These are phyloP conservation scores for Amanita subjunquillea DNA, from an alignment of 768 basidiomycete genomes.

Conservation along the genomic window DNA sequence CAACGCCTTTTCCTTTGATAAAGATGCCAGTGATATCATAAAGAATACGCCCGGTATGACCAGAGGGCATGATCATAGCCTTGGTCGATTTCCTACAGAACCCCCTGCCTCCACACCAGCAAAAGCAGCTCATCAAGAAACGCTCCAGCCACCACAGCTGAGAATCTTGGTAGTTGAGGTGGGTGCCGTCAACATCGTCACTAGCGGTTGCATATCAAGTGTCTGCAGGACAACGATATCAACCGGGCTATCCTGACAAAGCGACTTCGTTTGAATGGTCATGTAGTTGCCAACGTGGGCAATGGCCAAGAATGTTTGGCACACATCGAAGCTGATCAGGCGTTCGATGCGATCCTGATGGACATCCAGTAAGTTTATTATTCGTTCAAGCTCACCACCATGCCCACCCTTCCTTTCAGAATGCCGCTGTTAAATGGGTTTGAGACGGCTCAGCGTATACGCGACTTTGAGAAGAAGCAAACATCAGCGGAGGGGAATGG, in stretches of 20 bases:
- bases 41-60: background rate
- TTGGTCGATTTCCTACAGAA: background rate
- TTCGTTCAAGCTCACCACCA: background rate
- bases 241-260: slow-evolving; percentile 65
- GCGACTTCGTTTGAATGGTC: slow-evolving; percentile 54
- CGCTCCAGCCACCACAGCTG: slow-evolving; percentile 11
- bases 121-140: background rate
- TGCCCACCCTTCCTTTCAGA: slow-evolving; percentile 20
- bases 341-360: slow-evolving; percentile 73
- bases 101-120: background rate
- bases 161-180: slow-evolving; percentile 66
- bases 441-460: slow-evolving; percentile 57
- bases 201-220: background rate
- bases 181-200: slow-evolving; percentile 5
- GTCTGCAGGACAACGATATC: slow-evolving; percentile 59
- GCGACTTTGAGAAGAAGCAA: slow-evolving; percentile 40
- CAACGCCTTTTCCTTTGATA: background rate
- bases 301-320: slow-evolving; percentile 75
- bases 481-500: background rate
- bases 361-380: slow-evolving; percentile 56
- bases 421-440: slow-evolving; percentile 78
- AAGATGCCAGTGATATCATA: background rate
- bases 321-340: slow-evolving; percentile 40
- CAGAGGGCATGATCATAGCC: background rate
- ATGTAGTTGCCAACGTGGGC: slow-evolving; percentile 51